A percentile compares a stretch with the other conserved stretches of the same genome.
These are phyloP conservation scores for Dendrothele bispora DNA, from an alignment of 768 basidiomycete genomes.

Conservation along the genomic window DNA sequence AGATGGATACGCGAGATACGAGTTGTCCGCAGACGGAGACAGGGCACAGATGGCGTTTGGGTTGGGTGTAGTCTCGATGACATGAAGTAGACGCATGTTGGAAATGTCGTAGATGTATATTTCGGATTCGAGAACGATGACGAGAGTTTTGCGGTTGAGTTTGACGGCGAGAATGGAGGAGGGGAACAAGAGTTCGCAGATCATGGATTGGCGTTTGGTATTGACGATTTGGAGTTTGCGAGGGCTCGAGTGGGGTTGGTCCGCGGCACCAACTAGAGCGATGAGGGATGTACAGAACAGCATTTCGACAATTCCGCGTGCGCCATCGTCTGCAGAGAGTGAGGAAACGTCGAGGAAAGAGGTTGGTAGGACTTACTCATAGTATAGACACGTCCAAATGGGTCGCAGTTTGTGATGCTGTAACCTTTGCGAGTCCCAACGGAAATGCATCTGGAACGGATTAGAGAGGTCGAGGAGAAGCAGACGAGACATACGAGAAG, in stretches of 20 bases:
- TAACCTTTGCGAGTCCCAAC: conserved; percentile 96
- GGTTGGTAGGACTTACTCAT: conserved; percentile 64
- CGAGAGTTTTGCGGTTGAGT: conserved; percentile 93
- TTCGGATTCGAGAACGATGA: conserved; percentile 94
- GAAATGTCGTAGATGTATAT: conserved; percentile 99
- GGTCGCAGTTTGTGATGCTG: conserved; percentile 97
- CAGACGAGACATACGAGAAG: conserved; percentile 65
- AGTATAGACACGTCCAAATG: conserved; percentile 93
- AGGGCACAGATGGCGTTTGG: conserved; percentile 95
- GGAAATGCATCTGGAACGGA: conserved; percentile 71
- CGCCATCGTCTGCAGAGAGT: conserved; percentile 74
- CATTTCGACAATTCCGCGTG: conserved; percentile 98
- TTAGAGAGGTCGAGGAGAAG: conserved; percentile 6
- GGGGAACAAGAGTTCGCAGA: conserved; percentile 97
- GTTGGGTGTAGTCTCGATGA: conserved; percentile 95
- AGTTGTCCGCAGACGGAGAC: conserved; percentile 89
- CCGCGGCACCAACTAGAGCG: conserved; percentile 93
- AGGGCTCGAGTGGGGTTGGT: conserved; percentile 87
- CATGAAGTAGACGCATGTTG: conserved; percentile 96
- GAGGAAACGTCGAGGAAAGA: not conserved
- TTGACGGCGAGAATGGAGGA: conserved; percentile 97
- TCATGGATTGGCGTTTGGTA: conserved; percentile 98
- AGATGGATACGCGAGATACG: conserved; percentile 95
- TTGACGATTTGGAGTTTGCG: conserved; percentile 97
- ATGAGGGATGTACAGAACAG: conserved; percentile 98